These are phyloP conservation scores for Fusarium irregulare DNA, from an alignment of 2,329 filamentous ascomycete species.

Conservation along the genomic window DNA sequence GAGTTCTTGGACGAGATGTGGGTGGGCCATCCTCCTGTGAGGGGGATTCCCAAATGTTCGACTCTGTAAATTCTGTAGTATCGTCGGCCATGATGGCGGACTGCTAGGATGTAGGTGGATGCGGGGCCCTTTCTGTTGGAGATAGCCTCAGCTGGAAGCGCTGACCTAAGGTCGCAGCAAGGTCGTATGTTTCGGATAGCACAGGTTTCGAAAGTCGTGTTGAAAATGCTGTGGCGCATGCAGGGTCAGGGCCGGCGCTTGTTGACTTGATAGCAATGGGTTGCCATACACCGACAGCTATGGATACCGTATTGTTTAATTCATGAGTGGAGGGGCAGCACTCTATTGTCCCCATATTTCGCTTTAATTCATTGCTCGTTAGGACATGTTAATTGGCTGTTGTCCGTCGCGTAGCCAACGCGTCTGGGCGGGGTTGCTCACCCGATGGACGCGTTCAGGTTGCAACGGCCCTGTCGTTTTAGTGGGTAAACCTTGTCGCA, in stretches of 20 bases:
- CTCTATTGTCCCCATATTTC: slow-evolving; percentile 31
- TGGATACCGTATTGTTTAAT: slow-evolving; percentile 22
- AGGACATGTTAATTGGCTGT: slow-evolving; percentile 42
- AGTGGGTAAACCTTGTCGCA: slow-evolving; percentile 34
- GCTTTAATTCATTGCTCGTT: slow-evolving; percentile 16
- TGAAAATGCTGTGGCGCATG: slow-evolving; percentile 19
- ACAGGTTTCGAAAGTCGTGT: slow-evolving; percentile 16
- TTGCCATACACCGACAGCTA: slow-evolving; percentile 20
- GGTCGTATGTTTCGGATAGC: slow-evolving; percentile 25
- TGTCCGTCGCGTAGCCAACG: slow-evolving; percentile 47
- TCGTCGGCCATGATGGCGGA: slow-evolving; percentile 57
- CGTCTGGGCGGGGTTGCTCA: slow-evolving; percentile 38
- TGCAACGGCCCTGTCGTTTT: slow-evolving; percentile 18
- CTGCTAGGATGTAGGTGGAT: not conserved
- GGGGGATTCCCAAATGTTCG: slow-evolving; percentile 62
- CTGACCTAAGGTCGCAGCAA: slow-evolving; percentile 18
- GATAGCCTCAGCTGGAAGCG: slow-evolving; percentile 28
- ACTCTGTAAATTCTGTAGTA: slow-evolving; percentile 58
- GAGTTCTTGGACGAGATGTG: slow-evolving; percentile 49
- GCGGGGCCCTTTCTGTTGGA: slow-evolving; percentile 2
- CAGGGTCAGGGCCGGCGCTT: slow-evolving; percentile 34
- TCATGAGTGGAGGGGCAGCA: slow-evolving; percentile 32
- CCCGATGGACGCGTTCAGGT: slow-evolving; percentile 38
- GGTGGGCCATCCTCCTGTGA: slow-evolving; percentile 48
- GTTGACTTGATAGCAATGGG: slow-evolving; percentile 28